Evolutionary conservation across 2,329 filamentous ascomycete genomes (phyloP), one percentile per base, ranked within the genome.

Genomic region (Fusarium gaditjirri): DNA sequence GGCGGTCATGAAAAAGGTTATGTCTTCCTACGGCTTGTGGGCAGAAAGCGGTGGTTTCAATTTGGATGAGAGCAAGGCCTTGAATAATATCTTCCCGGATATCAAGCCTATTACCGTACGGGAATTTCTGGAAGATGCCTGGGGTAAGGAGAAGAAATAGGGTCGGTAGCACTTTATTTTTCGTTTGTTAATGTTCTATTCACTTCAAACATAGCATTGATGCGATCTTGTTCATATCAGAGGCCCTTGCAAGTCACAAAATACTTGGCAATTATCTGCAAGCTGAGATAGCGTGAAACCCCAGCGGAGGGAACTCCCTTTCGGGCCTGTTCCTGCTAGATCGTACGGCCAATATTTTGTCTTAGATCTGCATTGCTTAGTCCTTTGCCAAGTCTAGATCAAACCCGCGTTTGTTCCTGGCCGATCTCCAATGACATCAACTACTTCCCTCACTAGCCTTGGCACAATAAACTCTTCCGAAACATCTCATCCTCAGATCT

Each of bases 51-150:
- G 33, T 11, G 29, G n/a, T 3, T 66, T 65, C n/a, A n/a, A 58
- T 19, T n/a, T 68, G 29, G 19, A 43, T n/a, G 38, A 65, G n/a
- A 49, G 33, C 5, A 44, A 13, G 23, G 27, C 33, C 5, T 17
- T 67, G 29, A 54, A 68, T 8, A 38, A 71, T 8, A 21, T 9
- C 16, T 63, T 63, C 2, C 46, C 36, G 16, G 25, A 67, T 29
- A 62, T 42, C 11, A 58, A 58, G 17, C 42, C 25, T 4, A 3
- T 49, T 3, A 55, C 25, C 21, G 29, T 29, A 2, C 52, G 14
- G 17, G 10, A 49, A 5, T 50, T 58, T 33, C 29, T 71, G 6
- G 19, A 63, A 14, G 38, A 67, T 14, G 42, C 42, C 6, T 47
- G 39, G 27, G 25, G 31, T 0, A 49, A 8, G 2, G 16, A 44